These are phyloP conservation scores for Selenicereus undatus DNA, from an alignment of 148 eudicot species.

Conservation along the genomic window DNA sequence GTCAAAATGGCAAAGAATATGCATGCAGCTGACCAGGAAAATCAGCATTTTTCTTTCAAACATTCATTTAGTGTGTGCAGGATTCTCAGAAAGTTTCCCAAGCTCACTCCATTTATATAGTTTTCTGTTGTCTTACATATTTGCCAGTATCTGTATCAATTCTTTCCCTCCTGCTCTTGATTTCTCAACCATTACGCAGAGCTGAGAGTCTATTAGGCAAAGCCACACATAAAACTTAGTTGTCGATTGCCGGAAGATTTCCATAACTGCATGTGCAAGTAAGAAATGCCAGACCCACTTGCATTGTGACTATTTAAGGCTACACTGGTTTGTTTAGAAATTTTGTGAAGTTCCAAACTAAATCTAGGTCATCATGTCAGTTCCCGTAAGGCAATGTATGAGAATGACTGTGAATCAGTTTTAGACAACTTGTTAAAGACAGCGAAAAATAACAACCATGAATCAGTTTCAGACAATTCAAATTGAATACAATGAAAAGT, in stretches of 20 bases:
- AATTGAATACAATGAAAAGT: neutral
- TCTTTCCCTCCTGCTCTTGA: neutral
- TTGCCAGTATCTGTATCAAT: neutral
- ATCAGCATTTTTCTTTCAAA: neutral
- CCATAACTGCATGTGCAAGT: neutral
- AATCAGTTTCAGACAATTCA: neutral
- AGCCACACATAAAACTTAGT: neutral
- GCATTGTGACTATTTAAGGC: neutral
- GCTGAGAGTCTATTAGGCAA: neutral
- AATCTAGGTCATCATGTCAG: no score
- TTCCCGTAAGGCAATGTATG: neutral
- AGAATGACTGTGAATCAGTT: neutral
- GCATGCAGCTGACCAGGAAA: neutral
- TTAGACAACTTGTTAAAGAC: no score
- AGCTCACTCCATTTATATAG: no score
- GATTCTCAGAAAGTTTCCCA: no score
- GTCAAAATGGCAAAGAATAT: neutral
- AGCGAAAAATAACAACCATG: neutral
- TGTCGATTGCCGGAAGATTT: neutral
- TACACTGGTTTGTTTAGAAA: neutral
- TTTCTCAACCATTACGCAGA: neutral
- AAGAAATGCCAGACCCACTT: neutral
- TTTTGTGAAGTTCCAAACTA: neutral
- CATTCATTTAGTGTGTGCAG: neutral
- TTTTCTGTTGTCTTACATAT: neutral